These are phyloP conservation scores for Volvox carteri DNA, from an alignment of 163 green algal genomes.

Conservation along the genomic window DNA sequence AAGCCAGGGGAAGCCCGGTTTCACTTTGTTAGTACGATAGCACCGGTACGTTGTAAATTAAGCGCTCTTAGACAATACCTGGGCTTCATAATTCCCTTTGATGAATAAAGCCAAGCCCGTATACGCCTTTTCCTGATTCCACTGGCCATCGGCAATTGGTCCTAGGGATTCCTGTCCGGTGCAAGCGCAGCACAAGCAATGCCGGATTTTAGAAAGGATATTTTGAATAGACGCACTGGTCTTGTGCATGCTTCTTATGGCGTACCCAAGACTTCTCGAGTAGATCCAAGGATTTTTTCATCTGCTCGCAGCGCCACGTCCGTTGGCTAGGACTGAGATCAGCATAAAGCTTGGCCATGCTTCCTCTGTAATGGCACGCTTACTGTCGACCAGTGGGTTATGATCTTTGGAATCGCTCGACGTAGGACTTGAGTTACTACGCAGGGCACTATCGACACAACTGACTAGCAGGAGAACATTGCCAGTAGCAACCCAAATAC, in stretches of 20 bases:
- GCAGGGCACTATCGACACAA: too few species aligned
- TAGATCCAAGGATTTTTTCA: conserved; percentile 11
- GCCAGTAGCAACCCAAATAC: too few species aligned
- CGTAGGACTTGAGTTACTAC: too few species aligned
- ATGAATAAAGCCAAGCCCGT: neutral
- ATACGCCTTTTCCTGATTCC: neutral
- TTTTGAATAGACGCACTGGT: neutral
- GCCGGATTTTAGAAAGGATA: neutral
- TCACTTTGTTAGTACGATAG: too few species aligned
- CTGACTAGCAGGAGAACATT: too few species aligned
- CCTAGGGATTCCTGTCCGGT: neutral
- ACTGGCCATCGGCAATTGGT: neutral
- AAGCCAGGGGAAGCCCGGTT: too few species aligned
- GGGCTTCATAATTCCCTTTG: conserved; percentile 1
- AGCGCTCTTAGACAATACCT: neutral
- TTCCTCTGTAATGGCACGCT: too few species aligned
- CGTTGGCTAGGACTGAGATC: neutral
- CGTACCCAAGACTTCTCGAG: conserved; percentile 3
- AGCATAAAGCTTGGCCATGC: neutral
- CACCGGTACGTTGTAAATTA: too few species aligned
- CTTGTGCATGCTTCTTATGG: neutral
- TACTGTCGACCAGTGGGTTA: too few species aligned
- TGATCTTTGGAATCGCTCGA: too few species aligned
- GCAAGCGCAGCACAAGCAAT: neutral
- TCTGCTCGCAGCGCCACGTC: conserved; percentile 25